These are phyloP conservation scores for Mycosphaerelloides madeirae DNA, from an alignment of 2,329 filamentous ascomycete genomes.

Conservation along the genomic window DNA sequence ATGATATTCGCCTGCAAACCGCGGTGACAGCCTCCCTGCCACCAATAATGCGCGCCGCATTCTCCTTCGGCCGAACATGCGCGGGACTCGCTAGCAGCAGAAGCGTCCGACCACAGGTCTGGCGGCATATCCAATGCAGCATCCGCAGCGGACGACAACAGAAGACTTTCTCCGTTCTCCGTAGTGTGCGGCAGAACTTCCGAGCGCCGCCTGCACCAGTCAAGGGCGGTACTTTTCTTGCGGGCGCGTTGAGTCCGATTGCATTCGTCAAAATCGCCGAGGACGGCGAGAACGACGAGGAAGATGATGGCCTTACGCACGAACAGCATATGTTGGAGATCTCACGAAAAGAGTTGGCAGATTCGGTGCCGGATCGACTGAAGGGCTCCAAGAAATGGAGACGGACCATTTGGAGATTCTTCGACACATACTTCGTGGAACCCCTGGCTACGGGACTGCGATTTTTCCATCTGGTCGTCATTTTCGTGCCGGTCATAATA, in stretches of 20 bases:
- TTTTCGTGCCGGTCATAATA: constrained; percentile 86
- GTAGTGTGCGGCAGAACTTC: constrained; percentile 23
- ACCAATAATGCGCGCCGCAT: constrained; percentile 25
- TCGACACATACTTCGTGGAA: constrained; percentile 72
- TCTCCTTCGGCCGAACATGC: constrained; percentile 25
- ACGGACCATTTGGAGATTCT: constrained; percentile 58
- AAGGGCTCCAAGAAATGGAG: constrained; percentile 55
- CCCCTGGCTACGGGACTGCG: constrained; percentile 79
- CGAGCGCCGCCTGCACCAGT: constrained; percentile 32
- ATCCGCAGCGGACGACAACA: constrained; percentile 23
- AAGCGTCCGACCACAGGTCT: constrained; percentile 25
- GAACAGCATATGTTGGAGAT: constrained; percentile 83
- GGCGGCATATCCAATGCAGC: constrained; percentile 29
- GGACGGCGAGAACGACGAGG: constrained; percentile 39
- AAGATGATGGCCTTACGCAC: constrained; percentile 57
- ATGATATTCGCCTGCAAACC: not conserved
- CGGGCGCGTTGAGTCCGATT: constrained; percentile 50
- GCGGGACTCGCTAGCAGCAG: constrained; percentile 18
- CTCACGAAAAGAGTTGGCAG: constrained; percentile 71
- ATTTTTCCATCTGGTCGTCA: constrained; percentile 79
- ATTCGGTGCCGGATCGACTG: constrained; percentile 60
- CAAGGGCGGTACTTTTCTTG: constrained; percentile 31
- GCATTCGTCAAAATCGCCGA: constrained; percentile 57
- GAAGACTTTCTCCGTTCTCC: constrained; percentile 24
- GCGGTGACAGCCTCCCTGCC: constrained; percentile 11